Base-by-base conservation (phyloP, 495 filamentous ascomycete genomes). In the Apiosordaria backusii region DNA sequence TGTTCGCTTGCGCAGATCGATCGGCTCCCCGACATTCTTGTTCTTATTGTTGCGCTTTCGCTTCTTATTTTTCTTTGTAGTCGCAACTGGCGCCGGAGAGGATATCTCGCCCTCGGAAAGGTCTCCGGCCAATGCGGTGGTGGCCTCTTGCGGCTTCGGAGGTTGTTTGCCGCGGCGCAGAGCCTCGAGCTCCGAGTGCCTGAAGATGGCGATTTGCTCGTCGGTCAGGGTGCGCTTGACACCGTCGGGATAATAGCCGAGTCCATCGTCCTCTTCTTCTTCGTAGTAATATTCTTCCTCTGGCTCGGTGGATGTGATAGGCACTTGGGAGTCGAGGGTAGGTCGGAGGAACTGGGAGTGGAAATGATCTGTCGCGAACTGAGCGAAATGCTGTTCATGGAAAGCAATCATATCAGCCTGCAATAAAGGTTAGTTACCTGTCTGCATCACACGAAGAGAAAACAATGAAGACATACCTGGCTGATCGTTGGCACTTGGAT, bases 221-320 rank as follows among this genome's bases (percentile, higher is more conserved):
- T 97, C 91, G 2, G 96, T 98, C 60, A 99, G 80, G 6, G 93
- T 97, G 5, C 96, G 88, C 75, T 96, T 96, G 62, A 87, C 86
- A 16, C 96, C 94, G 69, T 98, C 93, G 5, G 84, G 80, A 72
- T 97, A 99, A 76, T 92, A 95, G 23, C 93, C 96, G 15, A 97
- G 83, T 7, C 81, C 89, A 69, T 95, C 89, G 18, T 89, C 84
- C 4, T 84, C 81, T 13, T 83, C 74, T 6, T 77, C 68, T 7
- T 76, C 64, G 19, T 81, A 66, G 3, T 76, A 67, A 6, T 81
- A 70, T 26, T 80, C 72, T 22, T 80, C 74, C 50, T 21, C 52
- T 23, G 24, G 61, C 3, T 65, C 69, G 64, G 35, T 18, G n/a
- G 25, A 67, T 60, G 29, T 70, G 55, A 57, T 73, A 26, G 62